phyloP scores from a whole-genome alignment of 306 rosid genomes.

The Canavalia ensiformis region DNA sequence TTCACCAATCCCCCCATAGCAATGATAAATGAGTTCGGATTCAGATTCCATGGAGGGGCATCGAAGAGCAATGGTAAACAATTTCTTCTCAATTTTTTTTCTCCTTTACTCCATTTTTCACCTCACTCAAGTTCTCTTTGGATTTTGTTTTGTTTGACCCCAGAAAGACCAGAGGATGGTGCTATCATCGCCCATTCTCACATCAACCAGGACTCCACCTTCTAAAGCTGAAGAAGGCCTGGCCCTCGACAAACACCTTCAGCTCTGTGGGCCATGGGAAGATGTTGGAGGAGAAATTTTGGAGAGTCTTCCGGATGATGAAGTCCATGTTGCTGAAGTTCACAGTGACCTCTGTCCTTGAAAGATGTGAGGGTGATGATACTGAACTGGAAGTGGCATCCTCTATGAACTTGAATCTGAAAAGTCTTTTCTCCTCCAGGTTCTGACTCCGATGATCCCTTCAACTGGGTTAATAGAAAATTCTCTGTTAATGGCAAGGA shows the following conservation, averaged over 20 bases:
- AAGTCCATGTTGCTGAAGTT: not conserved
- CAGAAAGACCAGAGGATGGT: not conserved
- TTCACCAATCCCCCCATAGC: not conserved
- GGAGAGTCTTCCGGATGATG: not conserved
- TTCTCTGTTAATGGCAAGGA: not conserved
- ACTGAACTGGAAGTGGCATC: no score
- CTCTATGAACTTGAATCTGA: not conserved
- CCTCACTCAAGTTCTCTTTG: not conserved
- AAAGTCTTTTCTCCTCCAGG: not conserved
- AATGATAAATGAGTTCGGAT: not conserved
- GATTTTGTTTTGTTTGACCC: not conserved
- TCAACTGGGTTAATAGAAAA: not conserved
- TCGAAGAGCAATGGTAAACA: not conserved
- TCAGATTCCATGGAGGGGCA: not conserved
- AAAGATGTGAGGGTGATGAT: no score
- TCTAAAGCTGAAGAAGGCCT: not conserved
- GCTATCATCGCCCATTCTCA: conserved; percentile 10
- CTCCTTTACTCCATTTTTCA: not conserved
- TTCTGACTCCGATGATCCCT: conserved; percentile 23
- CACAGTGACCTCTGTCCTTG: not conserved
- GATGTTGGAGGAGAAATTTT: not conserved
- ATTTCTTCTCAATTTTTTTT: not conserved
- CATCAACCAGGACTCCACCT: not conserved
- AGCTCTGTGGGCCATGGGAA: not conserved
- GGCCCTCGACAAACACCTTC: not conserved